phyloP scores from a whole-genome alignment of 352 stramenopile species.

The Globisporangium uncinulatum region DNA sequence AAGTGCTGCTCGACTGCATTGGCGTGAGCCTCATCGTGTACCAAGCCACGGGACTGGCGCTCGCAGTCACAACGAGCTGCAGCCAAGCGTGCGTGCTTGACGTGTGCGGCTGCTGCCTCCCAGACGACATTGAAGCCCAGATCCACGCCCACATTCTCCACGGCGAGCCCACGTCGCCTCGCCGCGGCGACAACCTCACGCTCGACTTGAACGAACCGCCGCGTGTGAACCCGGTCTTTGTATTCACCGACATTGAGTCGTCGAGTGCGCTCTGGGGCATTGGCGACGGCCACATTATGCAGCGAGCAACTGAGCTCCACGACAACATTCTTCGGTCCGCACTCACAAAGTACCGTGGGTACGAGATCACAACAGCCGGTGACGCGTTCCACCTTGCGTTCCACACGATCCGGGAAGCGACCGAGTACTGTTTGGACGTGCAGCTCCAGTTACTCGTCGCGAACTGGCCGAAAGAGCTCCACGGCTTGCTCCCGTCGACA shows the following conservation, averaged over 20 bases:
- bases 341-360: slow-evolving; percentile 48
- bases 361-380: slow-evolving; percentile 72
- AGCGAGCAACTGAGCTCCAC: slow-evolving; percentile 49
- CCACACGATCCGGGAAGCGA: slow-evolving; percentile 51
- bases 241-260: slow-evolving; percentile 75
- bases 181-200: slow-evolving; percentile 10
- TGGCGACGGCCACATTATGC: slow-evolving; percentile 52
- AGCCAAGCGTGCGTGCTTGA: slow-evolving; percentile 40
- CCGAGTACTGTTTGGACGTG: slow-evolving; percentile 60
- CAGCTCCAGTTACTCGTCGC: slow-evolving; percentile 47
- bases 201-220: slow-evolving; percentile 24
- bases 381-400: slow-evolving; percentile 76
- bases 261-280: slow-evolving; percentile 65
- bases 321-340: slow-evolving; percentile 54
- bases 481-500: slow-evolving; percentile 42
- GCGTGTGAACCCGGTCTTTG: slow-evolving; percentile 46
- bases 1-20: slow-evolving; percentile 24
- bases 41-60: slow-evolving; percentile 25
- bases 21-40: slow-evolving; percentile 38
- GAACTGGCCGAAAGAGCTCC: slow-evolving; percentile 56
- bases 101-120: slow-evolving; percentile 33
- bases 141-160: slow-evolving; percentile 10
- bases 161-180: neutral
- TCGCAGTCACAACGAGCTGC: slow-evolving; percentile 36
- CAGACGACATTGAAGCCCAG: slow-evolving; percentile 36